Evolutionary conservation across 2,329 filamentous ascomycete genomes (phyloP), one percentile per base, ranked within the genome.

Genomic region (Arthrinium phaeospermum): DNA sequence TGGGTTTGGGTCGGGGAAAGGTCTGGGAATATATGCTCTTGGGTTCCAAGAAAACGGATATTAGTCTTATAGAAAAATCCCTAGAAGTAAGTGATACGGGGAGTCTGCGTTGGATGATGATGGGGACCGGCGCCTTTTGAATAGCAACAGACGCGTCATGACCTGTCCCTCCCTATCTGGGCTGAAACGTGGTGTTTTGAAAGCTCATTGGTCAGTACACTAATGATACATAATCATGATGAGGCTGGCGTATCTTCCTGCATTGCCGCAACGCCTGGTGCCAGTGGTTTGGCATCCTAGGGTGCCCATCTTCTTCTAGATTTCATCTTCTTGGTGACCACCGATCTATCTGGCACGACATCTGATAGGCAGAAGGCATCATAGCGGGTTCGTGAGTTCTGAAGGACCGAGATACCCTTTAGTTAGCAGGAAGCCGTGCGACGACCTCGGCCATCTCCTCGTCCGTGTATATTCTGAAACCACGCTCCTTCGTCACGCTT

Each of bases 391-490:
- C n/a, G 57, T 16, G 57, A 41, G 22, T 37, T 41, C 34, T n/a
- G 13, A 10, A n/a, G 44, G 24, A n/a, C 67, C 24, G n/a, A 45
- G 24, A 34, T 22, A 7, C 27, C 41, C 19, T 68, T n/a, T 85
- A 92, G 83, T 92, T 92, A 72, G 90, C 88, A 41, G 90, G 91
- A 82, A 97, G 90, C 82, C 95, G 91, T 82, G 93, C 93, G 74
- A 99, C 96, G 74, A 98, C 95, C 67, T 91, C 89, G 73, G 94
- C 94, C 96, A 99, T 99, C 87, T 98, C 96, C 80, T 96, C 94
- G 79, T 99, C 96, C 72, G 92, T 93, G 88, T 99, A 99, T 91
- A 99, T 98, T 86, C 94, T 93, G 89, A 99, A 99, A 72, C 96
- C 96, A 85, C 94, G 96, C 77, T 98, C 96, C 88, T 95, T 97